phyloP scores from a whole-genome alignment of 106 monocot genomes.

The Apostasia ramifera region DNA sequence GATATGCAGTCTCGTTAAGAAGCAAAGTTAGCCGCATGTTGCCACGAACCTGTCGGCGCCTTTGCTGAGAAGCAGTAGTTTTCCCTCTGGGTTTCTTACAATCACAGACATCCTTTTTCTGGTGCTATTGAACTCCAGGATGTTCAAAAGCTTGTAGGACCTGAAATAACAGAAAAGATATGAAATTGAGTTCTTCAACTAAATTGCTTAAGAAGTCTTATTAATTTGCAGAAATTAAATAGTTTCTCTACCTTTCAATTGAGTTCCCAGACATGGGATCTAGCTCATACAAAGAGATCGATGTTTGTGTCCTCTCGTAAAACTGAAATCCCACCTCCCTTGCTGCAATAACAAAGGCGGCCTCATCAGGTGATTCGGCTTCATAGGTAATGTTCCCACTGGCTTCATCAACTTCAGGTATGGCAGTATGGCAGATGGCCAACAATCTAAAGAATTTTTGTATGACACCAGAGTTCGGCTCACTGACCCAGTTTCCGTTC shows the following conservation, averaged over 20 bases:
- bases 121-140: conserved; percentile 82
- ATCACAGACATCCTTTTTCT: conserved; percentile 92
- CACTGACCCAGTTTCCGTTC: conserved; percentile 73
- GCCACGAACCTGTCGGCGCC: conserved; percentile 75
- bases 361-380: conserved; percentile 95
- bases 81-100: conserved; percentile 60
- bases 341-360: conserved; percentile 85
- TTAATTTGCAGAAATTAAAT: not conserved
- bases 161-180: conserved; percentile 24
- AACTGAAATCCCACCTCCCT: conserved; percentile 92
- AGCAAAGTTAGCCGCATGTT: not conserved
- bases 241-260: conserved; percentile 48
- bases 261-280: conserved; percentile 35
- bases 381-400: conserved; percentile 60
- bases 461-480: conserved; percentile 43
- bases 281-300: conserved; percentile 55
- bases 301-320: conserved; percentile 65
- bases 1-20: conserved; percentile 1
- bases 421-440: conserved; percentile 82
- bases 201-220: not conserved
- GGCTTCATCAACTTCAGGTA: conserved; percentile 69
- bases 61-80: conserved; percentile 68
- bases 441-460: conserved; percentile 55
- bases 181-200: conserved; percentile 1
- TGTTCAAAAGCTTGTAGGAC: conserved; percentile 72